These are phyloP conservation scores for Phyllosticta capitalensis DNA, from an alignment of 2,329 filamentous ascomycete genomes.

Conservation along the genomic window DNA sequence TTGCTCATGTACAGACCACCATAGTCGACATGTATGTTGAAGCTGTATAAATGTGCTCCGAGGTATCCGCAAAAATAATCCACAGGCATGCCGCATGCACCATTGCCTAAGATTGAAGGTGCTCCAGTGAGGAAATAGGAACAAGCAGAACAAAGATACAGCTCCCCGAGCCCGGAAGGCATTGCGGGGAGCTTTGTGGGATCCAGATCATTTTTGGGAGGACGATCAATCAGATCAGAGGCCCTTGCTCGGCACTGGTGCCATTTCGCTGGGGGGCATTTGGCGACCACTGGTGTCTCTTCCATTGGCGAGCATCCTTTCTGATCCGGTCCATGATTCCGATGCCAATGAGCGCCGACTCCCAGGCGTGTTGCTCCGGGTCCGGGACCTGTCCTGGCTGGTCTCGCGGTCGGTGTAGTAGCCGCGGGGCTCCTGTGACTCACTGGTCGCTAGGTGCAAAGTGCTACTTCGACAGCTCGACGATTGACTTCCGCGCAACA, in stretches of 20 bases:
- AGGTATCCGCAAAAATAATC: background rate
- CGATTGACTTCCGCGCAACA: slow-evolving; percentile 40
- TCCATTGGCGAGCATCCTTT: slow-evolving; percentile 15
- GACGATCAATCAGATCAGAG: background rate
- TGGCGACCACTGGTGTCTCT: slow-evolving; percentile 33
- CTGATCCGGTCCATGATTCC: slow-evolving; percentile 15
- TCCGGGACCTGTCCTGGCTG: background rate
- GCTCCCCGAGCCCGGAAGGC: background rate
- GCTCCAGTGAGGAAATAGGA: background rate
- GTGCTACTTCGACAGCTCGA: slow-evolving; percentile 17
- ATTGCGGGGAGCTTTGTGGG: background rate
- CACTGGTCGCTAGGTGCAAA: slow-evolving; percentile 4
- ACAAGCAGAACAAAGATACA: background rate
- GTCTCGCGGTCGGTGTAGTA: slow-evolving; percentile 20
- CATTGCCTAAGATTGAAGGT: background rate
- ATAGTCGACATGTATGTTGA: background rate
- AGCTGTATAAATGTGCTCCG: background rate
- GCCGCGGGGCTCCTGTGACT: slow-evolving; percentile 20
- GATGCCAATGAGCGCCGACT: slow-evolving; percentile 15
- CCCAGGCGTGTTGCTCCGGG: slow-evolving; percentile 16
- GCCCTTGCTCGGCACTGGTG: background rate
- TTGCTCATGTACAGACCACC: background rate
- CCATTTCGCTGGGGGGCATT: slow-evolving; percentile 32
- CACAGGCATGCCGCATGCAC: background rate
- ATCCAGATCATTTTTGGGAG: background rate